Conservation (phyloP, 768 basidiomycete species). For the Lentinula detonsa region DNA sequence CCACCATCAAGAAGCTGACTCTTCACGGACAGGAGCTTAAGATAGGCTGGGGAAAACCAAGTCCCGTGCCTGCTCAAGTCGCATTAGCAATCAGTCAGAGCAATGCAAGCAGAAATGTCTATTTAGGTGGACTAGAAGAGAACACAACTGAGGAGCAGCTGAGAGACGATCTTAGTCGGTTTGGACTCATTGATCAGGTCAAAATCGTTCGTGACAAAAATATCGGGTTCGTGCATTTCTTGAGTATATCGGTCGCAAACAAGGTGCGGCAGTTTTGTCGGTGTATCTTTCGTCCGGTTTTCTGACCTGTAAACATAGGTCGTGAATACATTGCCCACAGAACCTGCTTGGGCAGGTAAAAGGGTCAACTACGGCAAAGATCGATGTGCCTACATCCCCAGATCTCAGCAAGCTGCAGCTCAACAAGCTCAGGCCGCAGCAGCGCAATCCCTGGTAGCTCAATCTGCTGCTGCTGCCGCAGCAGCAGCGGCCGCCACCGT, state of each 20-base stretch:
- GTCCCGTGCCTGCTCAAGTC: slow-evolving; percentile 81
- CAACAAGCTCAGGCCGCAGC: slow-evolving; percentile 86
- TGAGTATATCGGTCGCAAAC: slow-evolving; percentile 90
- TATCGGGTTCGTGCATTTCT: slow-evolving; percentile 98
- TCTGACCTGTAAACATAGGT: slow-evolving; percentile 45
- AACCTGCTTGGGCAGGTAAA: slow-evolving; percentile 92
- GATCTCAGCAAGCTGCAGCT: slow-evolving; percentile 86
- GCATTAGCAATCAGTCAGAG: slow-evolving; percentile 84
- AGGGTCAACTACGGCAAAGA: slow-evolving; percentile 99
- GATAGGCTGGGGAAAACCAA: slow-evolving; percentile 98
- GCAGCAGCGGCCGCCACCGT: slow-evolving; percentile 17
- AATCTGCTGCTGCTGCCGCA: slow-evolving; percentile 34
- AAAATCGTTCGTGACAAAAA: slow-evolving; percentile 99
- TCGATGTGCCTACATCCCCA: slow-evolving; percentile 96
- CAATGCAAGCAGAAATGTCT: slow-evolving; percentile 94
- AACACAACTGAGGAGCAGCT: slow-evolving; percentile 86
- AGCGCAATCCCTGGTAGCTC: slow-evolving; percentile 59
- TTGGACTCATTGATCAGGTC: slow-evolving; percentile 97
- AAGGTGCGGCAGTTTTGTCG: slow-evolving; percentile 51
- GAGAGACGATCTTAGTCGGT: slow-evolving; percentile 85
- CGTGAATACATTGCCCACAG: slow-evolving; percentile 86
- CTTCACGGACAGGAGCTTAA: slow-evolving; percentile 96
- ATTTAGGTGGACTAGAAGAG: slow-evolving; percentile 91
- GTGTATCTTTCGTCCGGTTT: neutral
- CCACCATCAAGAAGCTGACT: slow-evolving; percentile 87